Evolutionary conservation across 2,329 filamentous ascomycete genomes (phyloP).

Genomic region (Chaetomiaceae sp.): DNA sequence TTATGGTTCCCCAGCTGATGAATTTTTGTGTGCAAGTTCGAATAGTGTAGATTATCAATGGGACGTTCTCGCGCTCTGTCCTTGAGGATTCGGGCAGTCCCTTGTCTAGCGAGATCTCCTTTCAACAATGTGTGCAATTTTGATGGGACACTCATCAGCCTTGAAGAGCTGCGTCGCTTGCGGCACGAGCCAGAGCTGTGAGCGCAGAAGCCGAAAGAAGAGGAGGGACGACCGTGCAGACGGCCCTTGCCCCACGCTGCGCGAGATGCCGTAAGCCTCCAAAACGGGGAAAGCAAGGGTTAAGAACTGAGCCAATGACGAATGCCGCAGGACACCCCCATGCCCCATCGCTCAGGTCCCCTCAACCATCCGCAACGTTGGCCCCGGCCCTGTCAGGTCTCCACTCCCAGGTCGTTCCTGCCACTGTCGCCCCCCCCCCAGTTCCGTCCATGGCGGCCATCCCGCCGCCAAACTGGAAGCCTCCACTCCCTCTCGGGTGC

Average conservation of each 20-base stretch:
- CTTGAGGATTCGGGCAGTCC: slow-evolving; percentile 5
- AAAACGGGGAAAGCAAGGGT: slow-evolving; percentile 14
- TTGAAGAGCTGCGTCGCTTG: slow-evolving; percentile 16
- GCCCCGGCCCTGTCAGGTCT: not conserved
- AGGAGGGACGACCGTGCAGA: slow-evolving; percentile 17
- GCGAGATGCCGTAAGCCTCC: slow-evolving; percentile 22
- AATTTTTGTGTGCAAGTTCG: no score
- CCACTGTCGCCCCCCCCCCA: not conserved
- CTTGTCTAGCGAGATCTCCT: not conserved
- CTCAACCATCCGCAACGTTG: slow-evolving; percentile 6
- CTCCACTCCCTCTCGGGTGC: no score
- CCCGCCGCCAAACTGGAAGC: slow-evolving; percentile 1
- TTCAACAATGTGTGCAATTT: not conserved
- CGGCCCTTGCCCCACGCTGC: slow-evolving; percentile 3
- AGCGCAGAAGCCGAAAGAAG: slow-evolving; percentile 24
- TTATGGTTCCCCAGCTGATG: no score
- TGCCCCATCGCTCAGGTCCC: no score
- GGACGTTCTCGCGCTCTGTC: no score
- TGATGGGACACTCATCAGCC: no score
- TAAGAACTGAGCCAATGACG: slow-evolving; percentile 16
- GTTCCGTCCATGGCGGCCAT: slow-evolving; percentile 2
- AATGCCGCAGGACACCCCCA: slow-evolving; percentile 6
- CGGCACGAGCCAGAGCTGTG: slow-evolving; percentile 13
- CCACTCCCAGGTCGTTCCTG: not conserved
- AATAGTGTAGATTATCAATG: no score